Evolutionary conservation across 495 filamentous ascomycete genomes (phyloP).

Genomic region (Podospora comata): DNA sequence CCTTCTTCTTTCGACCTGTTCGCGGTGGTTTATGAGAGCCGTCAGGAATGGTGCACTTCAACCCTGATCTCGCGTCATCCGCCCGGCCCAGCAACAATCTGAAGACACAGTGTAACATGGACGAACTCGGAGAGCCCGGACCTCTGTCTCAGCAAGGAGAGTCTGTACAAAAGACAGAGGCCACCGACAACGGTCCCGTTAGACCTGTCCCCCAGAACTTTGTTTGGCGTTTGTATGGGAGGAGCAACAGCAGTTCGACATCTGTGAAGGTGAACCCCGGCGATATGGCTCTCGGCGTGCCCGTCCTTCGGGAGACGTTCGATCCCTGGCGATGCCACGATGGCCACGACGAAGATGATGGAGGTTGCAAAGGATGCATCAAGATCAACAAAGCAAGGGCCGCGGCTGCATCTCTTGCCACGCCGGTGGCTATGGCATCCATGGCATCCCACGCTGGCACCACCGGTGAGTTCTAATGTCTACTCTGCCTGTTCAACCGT

Average conservation of each 20-base stretch:
- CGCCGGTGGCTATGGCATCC: constrained; percentile 8
- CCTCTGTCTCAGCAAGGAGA: constrained; percentile 9
- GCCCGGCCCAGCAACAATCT: constrained; percentile 12
- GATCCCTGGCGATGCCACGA: constrained; percentile 31
- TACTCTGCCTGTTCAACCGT: constrained; percentile 10
- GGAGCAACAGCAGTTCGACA: constrained; percentile 20
- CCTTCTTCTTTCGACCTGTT: constrained; percentile 38
- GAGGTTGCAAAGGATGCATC: constrained; percentile 32
- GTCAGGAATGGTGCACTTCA: constrained; percentile 26
- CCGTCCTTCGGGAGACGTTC: constrained; percentile 29
- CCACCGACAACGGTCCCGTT: constrained; percentile 5
- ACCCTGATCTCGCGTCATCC: constrained; percentile 38
- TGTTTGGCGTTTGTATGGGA: constrained; percentile 31
- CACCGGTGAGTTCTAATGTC: constrained; percentile 23
- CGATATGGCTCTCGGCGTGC: constrained; percentile 31
- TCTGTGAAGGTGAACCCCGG: constrained; percentile 5
- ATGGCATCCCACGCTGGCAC: constrained; percentile 11
- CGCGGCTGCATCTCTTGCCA: constrained; percentile 12
- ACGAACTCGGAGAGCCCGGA: constrained; percentile 21
- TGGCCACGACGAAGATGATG: constrained; percentile 17
- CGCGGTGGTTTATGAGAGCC: constrained; percentile 30
- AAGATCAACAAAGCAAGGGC: constrained; percentile 31
- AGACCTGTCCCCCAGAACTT: constrained; percentile 25
- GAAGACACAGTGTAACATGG: constrained; percentile 21
- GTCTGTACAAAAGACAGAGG: constrained; percentile 17